Percentiles rank a stretch among this genome's conserved stretches.
Conservation (phyloP, 495 filamentous ascomycete genomes). For the Podospora pseudopauciseta region DNA sequence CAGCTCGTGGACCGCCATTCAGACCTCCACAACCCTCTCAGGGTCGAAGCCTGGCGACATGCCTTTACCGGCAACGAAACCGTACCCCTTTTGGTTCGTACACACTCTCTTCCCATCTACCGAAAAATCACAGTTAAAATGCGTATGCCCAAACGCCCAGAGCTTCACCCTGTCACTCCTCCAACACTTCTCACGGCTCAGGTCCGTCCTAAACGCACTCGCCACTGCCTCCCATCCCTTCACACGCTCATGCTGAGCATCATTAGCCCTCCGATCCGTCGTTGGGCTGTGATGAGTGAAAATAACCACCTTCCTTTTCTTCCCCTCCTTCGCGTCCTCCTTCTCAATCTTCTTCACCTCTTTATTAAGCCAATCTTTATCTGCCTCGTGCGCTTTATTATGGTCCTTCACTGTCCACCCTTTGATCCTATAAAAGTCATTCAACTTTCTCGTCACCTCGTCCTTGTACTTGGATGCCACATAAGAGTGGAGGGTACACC, state of each 20-base stretch:
- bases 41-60: not conserved
- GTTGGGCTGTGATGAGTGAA: conserved; percentile 53
- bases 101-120: conserved; percentile 24
- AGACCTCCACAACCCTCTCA: not conserved
- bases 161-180: conserved; percentile 37
- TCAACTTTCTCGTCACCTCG: conserved; percentile 34
- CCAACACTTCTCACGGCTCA: conserved; percentile 39
- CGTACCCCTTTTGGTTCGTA: conserved; percentile 36
- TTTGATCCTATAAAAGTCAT: conserved; percentile 49
- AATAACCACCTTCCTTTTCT: conserved; percentile 44
- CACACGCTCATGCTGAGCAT: conserved; percentile 41
- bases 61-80: not conserved
- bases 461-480: conserved; percentile 29
- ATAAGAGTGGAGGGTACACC: conserved; percentile 48
- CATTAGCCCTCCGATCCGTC: conserved; percentile 30
- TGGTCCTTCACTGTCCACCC: conserved; percentile 50
- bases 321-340: conserved; percentile 32
- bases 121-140: conserved; percentile 36
- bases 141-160: conserved; percentile 58
- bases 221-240: not conserved
- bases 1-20: not conserved
- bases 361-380: conserved; percentile 51
- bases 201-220: conserved; percentile 48
- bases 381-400: conserved; percentile 36
- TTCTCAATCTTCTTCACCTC: conserved; percentile 41